Evolutionary conservation across 1,284 basidiomycete genomes (phyloP).

Genomic region (Ceratobasidium sp.): DNA sequence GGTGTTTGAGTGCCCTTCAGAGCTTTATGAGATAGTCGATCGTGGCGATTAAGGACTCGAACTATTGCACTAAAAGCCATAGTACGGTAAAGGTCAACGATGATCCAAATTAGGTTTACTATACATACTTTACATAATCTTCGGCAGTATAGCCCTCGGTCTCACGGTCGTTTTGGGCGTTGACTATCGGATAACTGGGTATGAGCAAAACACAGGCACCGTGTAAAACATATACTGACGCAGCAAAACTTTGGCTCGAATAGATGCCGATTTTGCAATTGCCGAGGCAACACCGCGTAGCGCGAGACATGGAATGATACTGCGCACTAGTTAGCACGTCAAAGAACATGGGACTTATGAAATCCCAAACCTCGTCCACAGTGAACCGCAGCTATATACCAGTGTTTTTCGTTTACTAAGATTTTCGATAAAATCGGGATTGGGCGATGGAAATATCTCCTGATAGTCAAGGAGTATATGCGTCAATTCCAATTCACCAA

Average conservation of each 20-base stretch:
- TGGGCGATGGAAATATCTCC: constrained; percentile 87
- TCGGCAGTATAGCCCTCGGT: constrained; percentile 82
- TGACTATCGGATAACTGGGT: constrained; percentile 62
- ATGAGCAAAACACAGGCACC: background rate
- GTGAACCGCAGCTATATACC: constrained; percentile 89
- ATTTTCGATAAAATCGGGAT: constrained; percentile 75
- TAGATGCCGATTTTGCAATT: constrained; percentile 74
- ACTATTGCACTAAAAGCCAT: constrained; percentile 64
- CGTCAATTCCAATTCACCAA: background rate
- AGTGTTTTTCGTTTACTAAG: constrained; percentile 71
- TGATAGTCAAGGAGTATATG: constrained; percentile 43
- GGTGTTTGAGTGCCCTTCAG: constrained; percentile 36
- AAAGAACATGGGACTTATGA: background rate
- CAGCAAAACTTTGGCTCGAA: constrained; percentile 83
- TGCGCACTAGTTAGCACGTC: constrained; percentile 46
- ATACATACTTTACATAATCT: constrained; percentile 76
- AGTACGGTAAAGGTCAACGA: constrained; percentile 24
- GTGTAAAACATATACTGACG: constrained; percentile 57
- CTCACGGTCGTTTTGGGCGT: constrained; percentile 87
- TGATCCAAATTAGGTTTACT: background rate
- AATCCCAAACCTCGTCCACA: constrained; percentile 81
- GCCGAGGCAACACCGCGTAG: constrained; percentile 79
- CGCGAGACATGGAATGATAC: constrained; percentile 89
- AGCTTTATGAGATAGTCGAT: constrained; percentile 42
- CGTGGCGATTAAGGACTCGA: constrained; percentile 67